Evolutionary conservation across 2,329 filamentous ascomycete genomes (phyloP), one percentile per base, ranked within the genome.

Genomic region (Macrophomina tecta): DNA sequence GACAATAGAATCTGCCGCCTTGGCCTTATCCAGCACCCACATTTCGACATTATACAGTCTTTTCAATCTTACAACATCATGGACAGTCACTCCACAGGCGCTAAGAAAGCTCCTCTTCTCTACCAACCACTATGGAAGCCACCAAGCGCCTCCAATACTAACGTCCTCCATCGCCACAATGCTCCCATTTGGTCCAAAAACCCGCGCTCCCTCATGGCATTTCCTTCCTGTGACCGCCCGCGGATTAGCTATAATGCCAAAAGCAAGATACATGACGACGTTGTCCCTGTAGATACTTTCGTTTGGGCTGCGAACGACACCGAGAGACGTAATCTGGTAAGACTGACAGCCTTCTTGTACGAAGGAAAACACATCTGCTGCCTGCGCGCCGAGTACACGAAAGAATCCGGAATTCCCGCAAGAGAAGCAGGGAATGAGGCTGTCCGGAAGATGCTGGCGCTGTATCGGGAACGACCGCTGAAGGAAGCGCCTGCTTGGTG

Each of bases 261-360:
- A 7, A 8, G 6, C 36, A 12, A 12, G 4, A 46, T 7, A 1
- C 58, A 63, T 12, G 45, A 56, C 8, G 69, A 70, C 46, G 34
- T 68, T 28, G 18, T 69, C n/a, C 62, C 69, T 1, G 49, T 67
- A 36, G 32, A 69, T 4, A 34, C 65, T 18, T 48, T 72, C 28
- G 16, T 69, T 51, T 71, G 69, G 69, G 62, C 61, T 45, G 38
- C 68, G 18, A n/a, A 11, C n/a, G 32, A 40, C n/a, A 3, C 4
- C 4, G 48, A 61, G 34, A 61, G 66, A 14, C 42, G 49, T 12
- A 38, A 32, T 40, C 46, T 70, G 7, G 40, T 4, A 1, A 40
- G 56, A 12, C 66, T 71, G 12, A 69, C 68, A 2, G 63, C 64
- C 2, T 67, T 69, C 6, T 40, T 32, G 28, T 40, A 8, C 42